Conservation (phyloP, 1,284 basidiomycete species). For the Salmacisia buchloeana region DNA sequence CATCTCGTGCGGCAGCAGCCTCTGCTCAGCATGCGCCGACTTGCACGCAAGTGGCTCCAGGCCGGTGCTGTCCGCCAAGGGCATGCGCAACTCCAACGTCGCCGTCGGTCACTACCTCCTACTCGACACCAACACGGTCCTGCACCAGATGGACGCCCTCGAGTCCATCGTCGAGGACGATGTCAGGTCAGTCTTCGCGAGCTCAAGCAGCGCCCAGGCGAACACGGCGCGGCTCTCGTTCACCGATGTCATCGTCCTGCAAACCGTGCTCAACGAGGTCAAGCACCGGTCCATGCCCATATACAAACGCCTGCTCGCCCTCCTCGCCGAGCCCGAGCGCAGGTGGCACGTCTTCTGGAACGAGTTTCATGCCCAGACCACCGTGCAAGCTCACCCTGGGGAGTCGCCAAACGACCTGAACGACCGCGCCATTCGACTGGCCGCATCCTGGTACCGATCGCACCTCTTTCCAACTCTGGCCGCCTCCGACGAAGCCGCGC, state of each 20-base stretch:
- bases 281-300: slow-evolving; percentile 87
- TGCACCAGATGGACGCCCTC: slow-evolving; percentile 58
- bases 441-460: slow-evolving; percentile 39
- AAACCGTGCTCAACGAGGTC: slow-evolving; percentile 94
- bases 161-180: slow-evolving; percentile 14
- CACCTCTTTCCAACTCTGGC: slow-evolving; percentile 30
- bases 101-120: slow-evolving; percentile 66
- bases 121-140: slow-evolving; percentile 91
- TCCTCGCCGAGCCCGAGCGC: slow-evolving; percentile 46
- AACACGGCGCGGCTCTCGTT: slow-evolving; percentile 23
- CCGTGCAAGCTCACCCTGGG: slow-evolving; percentile 26
- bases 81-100: slow-evolving; percentile 27
- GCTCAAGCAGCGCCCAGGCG: neutral
- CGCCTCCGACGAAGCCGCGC: slow-evolving; percentile 21
- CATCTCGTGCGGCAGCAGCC: slow-evolving; percentile 78
- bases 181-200: neutral
- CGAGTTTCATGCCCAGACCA: slow-evolving; percentile 32
- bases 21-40: slow-evolving; percentile 58
- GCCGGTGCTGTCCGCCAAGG: slow-evolving; percentile 22
- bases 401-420: slow-evolving; percentile 48
- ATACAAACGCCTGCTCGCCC: slow-evolving; percentile 60
- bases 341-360: slow-evolving; percentile 44
- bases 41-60: slow-evolving; percentile 52
- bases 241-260: slow-evolving; percentile 65
- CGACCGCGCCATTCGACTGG: slow-evolving; percentile 43